These are phyloP conservation scores for Candolleomyces eurysporus DNA, from an alignment of 768 basidiomycete species.

Conservation along the genomic window DNA sequence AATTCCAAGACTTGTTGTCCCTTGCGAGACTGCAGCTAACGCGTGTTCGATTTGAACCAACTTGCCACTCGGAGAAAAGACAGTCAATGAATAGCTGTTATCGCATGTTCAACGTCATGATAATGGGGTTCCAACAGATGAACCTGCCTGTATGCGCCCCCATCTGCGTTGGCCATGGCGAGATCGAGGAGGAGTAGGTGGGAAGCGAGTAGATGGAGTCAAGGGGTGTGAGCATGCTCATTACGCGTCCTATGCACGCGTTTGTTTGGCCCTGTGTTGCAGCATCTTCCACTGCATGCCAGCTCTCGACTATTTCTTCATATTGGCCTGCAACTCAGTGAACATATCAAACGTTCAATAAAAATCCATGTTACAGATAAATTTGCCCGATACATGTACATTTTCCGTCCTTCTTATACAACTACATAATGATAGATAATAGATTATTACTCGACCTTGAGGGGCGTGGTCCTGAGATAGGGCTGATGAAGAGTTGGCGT, in stretches of 20 bases:
- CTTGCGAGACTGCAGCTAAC: constrained; percentile 90
- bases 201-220: constrained; percentile 13
- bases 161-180: constrained; percentile 77
- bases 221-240: constrained; percentile 15
- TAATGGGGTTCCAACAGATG: constrained; percentile 9
- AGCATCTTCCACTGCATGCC: neutral
- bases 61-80: constrained; percentile 98
- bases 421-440: constrained; percentile 9
- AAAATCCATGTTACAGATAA: constrained; percentile 1
- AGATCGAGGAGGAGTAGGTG: constrained; percentile 14
- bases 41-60: constrained; percentile 99
- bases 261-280: constrained; percentile 14
- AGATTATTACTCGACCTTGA: constrained; percentile 32
- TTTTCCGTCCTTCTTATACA: constrained; percentile 6
- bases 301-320: neutral
- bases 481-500: constrained; percentile 43
- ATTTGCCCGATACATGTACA: neutral
- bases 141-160: constrained; percentile 72
- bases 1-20: constrained; percentile 96
- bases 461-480: constrained; percentile 83
- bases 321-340: neutral
- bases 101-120: constrained; percentile 6
- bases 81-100: constrained; percentile 93
- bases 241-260: constrained; percentile 15
- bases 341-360: neutral